Evolutionary conservation across 495 filamentous ascomycete species (phyloP), one percentile per base, ranked within the genome.

Genomic region (Schizothecium vesticola): DNA sequence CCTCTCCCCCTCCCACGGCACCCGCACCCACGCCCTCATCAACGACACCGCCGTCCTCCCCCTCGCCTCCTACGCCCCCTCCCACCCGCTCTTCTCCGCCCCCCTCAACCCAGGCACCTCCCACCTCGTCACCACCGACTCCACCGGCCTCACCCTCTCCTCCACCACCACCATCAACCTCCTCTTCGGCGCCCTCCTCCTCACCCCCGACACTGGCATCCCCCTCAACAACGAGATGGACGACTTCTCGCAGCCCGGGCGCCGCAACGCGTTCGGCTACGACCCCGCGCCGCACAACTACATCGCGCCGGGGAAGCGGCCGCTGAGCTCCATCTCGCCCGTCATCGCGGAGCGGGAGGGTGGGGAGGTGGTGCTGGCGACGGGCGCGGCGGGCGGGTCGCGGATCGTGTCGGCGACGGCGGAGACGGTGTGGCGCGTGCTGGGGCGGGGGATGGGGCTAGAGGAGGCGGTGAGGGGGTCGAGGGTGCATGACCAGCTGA

Each of bases 211-310:
- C 72, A 95, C 92, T 0, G 86, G 86, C 13, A 86, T 97, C 61
- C 91, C 96, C 60, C 64, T 75, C 12, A 97, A 97, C 76, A 88
- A 97, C 74, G 92, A 97, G 75, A 97, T 97, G 93, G 91, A 97
- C 74, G 91, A 91, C 85, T 94, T 94, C 81, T 90, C 86, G n/a
- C 91, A 93, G 63, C 93, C 93, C 3, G 86, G 86, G 19, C 80
- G 82, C 0, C 85, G 82, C 19, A 96, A 97, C 78, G 85, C 87
- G 7, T 97, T 96, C 69, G 93, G 92, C 59, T 97, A 90, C 75
- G 79, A 89, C 28, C 93, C 92, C 10, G 91, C 89, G 1, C 88
- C 88, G 0, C 82, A 88, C 21, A 97, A 97, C 82, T 97, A 85
- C 77, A 87, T 97, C 79, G 83, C 84, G 5, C 91, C 94, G 0